A percentile compares a stretch with the other conserved stretches of the same genome.
phyloP scores from a whole-genome alignment of 306 rosid genomes.

The Ormosia semicastrata region DNA sequence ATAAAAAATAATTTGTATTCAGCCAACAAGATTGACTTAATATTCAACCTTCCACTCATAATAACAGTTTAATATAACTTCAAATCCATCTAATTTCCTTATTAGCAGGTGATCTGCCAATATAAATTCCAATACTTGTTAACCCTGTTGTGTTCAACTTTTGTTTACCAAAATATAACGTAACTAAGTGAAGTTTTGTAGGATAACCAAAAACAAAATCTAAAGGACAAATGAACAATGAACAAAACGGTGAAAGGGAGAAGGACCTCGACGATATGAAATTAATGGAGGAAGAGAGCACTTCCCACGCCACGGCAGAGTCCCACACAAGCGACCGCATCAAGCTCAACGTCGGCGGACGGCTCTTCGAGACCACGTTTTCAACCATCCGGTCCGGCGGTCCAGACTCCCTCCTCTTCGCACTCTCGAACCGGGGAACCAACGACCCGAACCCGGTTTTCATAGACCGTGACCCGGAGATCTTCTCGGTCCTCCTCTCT shows the following conservation, averaged over 20 bases:
- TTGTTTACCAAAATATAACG: too few relatives aligned
- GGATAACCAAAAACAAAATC: too few relatives aligned
- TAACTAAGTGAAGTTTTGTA: too few relatives aligned
- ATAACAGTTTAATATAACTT: too few relatives aligned
- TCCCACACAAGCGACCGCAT: slow-evolving; percentile 46
- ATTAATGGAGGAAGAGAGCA: slow-evolving; percentile 38
- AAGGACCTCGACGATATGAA: neutral
- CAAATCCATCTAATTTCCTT: too few relatives aligned
- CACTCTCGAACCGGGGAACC: slow-evolving; percentile 60
- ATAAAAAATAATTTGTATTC: too few relatives aligned
- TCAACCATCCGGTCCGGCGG: slow-evolving; percentile 74
- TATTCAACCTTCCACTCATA: too few relatives aligned
- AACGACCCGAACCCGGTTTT: slow-evolving; percentile 56
- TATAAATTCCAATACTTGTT: too few relatives aligned
- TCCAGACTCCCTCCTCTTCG: slow-evolving; percentile 68
- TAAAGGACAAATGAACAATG: neutral
- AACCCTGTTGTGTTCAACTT: too few relatives aligned
- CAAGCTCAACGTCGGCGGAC: slow-evolving; percentile 90
- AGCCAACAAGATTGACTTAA: too few relatives aligned
- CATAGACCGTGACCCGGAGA: slow-evolving; percentile 92
- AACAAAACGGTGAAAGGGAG: neutral
- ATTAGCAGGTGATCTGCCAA: too few relatives aligned
- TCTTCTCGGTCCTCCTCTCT: slow-evolving; percentile 77
- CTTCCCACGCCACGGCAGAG: slow-evolving; percentile 20
- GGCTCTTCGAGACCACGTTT: slow-evolving; percentile 76